phyloP scores from a whole-genome alignment of 495 filamentous ascomycete genomes.

The Aspergillus affinis region DNA sequence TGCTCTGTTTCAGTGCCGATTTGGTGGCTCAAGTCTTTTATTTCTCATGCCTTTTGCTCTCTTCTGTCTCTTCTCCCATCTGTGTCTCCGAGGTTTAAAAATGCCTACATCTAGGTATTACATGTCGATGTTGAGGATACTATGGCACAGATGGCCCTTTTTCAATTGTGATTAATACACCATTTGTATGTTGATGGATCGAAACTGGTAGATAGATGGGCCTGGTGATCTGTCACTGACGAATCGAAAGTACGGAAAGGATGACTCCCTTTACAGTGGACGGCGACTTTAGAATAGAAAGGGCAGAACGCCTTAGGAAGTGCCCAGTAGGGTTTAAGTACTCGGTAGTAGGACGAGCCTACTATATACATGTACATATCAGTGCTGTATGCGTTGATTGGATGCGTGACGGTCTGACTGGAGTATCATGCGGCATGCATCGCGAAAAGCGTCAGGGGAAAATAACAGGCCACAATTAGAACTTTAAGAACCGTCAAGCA shows the following conservation, averaged over 20 bases:
- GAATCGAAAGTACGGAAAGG: not conserved
- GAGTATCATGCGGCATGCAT: too few relatives aligned
- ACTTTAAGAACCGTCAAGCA: not conserved
- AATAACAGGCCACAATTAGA: not conserved
- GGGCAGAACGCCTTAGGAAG: too few relatives aligned
- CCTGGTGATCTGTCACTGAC: not conserved
- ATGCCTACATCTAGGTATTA: not conserved
- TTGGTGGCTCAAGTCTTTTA: slow-evolving; percentile 15
- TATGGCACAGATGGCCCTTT: not conserved
- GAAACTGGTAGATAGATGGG: not conserved
- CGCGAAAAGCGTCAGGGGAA: not conserved
- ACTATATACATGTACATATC: too few relatives aligned
- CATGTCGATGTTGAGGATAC: not conserved
- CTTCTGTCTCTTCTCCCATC: slow-evolving; percentile 1
- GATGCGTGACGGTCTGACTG: too few relatives aligned
- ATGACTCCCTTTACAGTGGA: not conserved
- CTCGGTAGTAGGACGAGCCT: too few relatives aligned
- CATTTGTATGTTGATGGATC: not conserved
- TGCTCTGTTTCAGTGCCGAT: slow-evolving; percentile 10
- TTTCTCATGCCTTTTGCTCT: slow-evolving; percentile 9
- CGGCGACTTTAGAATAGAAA: too few relatives aligned
- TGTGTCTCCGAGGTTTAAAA: not conserved
- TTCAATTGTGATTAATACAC: not conserved
- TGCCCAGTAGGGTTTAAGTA: too few relatives aligned
- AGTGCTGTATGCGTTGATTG: too few relatives aligned